A percentile compares a stretch with the other conserved stretches of the same genome.
Evolutionary conservation across 1,284 basidiomycete genomes (phyloP).

Genomic region (Sanghuangporus sanghuang): DNA sequence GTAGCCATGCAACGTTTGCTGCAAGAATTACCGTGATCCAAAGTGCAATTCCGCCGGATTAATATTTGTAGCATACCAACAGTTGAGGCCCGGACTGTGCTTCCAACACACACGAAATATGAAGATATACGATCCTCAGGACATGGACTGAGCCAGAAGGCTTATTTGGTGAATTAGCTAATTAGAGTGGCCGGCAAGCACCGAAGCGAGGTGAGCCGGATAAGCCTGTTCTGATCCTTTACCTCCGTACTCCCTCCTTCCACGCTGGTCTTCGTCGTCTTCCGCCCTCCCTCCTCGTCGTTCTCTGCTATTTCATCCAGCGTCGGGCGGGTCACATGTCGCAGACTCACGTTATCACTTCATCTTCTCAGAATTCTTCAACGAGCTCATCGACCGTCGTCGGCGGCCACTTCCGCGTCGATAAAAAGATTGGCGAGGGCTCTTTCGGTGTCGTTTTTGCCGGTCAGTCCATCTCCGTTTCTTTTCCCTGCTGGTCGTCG

Average conservation of each 20-base stretch:
- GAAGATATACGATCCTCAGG: no score
- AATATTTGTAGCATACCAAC: no score
- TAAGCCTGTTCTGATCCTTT: not conserved
- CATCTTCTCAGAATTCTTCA: conserved; percentile 12
- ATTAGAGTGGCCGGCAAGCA: not conserved
- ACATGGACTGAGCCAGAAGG: no score
- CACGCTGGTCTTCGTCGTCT: not conserved
- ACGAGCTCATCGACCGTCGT: conserved; percentile 37
- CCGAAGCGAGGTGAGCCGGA: not conserved
- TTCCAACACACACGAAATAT: no score
- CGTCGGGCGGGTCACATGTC: conserved; percentile 5
- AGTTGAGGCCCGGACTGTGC: no score
- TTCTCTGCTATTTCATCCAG: not conserved
- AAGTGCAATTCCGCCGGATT: no score
- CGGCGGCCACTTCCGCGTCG: conserved; percentile 71
- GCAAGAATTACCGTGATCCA: no score
- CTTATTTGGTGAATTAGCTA: not conserved
- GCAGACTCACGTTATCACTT: conserved; percentile 18
- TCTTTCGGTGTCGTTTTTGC: conserved; percentile 83
- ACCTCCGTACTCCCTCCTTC: not conserved
- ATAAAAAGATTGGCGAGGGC: conserved; percentile 86
- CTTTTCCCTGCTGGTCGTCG: not conserved
- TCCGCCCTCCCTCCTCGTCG: not conserved
- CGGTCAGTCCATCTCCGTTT: conserved; percentile 37
- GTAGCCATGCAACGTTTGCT: no score